A percentile compares a stretch with the other conserved stretches of the same genome.
Conservation (phyloP, 2,329 filamentous ascomycete genomes). For the Lizonia empirigonia region DNA sequence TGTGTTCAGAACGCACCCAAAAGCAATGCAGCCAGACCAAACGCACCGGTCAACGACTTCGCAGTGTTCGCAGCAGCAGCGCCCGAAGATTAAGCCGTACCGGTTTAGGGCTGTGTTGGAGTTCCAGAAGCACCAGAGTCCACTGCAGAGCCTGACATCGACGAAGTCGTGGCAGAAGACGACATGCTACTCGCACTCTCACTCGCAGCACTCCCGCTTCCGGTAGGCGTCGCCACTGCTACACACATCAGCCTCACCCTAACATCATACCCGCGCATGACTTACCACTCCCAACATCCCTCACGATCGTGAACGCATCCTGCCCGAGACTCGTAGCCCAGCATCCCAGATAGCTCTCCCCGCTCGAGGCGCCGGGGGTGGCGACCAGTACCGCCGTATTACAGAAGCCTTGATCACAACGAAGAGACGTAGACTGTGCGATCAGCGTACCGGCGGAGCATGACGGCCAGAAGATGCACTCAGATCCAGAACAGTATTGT, state of each 20-base stretch:
- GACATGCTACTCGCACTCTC: slow-evolving; percentile 3
- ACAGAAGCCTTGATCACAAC: slow-evolving; percentile 30
- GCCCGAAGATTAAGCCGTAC: slow-evolving; percentile 2
- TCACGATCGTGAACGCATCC: slow-evolving; percentile 16
- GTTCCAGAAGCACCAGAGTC: background rate
- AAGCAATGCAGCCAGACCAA: slow-evolving; percentile 13
- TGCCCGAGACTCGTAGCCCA: slow-evolving; percentile 31
- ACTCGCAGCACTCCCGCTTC: background rate
- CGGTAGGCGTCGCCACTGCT: slow-evolving; percentile 4
- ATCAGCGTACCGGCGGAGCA: slow-evolving; percentile 28
- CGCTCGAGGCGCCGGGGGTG: slow-evolving; percentile 24
- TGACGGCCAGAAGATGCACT: slow-evolving; percentile 30
- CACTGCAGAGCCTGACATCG: slow-evolving; percentile 3
- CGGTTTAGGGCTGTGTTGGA: slow-evolving; percentile 10
- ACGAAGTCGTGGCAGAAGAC: slow-evolving; percentile 1
- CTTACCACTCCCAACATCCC: slow-evolving; percentile 15
- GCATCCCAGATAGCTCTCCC: slow-evolving; percentile 28
- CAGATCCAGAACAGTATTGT: slow-evolving; percentile 26
- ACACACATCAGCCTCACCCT: background rate
- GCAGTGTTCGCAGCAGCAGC: slow-evolving; percentile 8
- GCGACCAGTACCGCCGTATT: slow-evolving; percentile 33
- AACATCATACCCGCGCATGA: background rate
- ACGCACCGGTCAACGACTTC: slow-evolving; percentile 8
- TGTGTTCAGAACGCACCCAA: slow-evolving; percentile 5
- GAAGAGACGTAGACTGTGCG: slow-evolving; percentile 26